These are phyloP conservation scores for Tetradesmus lagerheimii DNA, from an alignment of 139 green algal species.

Conservation along the genomic window DNA sequence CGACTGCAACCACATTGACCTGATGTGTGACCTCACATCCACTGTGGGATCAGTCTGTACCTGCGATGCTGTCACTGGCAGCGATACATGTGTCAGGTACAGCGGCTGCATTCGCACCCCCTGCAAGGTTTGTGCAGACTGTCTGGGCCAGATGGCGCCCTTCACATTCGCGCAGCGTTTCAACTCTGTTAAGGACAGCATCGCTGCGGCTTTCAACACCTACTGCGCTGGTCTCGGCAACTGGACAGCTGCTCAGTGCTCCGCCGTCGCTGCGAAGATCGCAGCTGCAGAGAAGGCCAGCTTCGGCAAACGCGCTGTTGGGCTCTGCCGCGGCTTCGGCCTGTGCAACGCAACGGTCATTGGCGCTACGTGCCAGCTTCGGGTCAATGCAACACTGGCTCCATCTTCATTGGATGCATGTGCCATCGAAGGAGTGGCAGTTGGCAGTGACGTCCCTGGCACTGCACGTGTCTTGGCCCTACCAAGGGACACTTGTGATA, in stretches of 20 bases:
- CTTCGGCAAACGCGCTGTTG: constrained; percentile 17
- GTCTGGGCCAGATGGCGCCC: neutral
- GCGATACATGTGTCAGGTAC: neutral
- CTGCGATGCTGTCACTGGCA: neutral
- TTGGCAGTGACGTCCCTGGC: neutral
- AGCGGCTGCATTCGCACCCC: neutral
- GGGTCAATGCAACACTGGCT: neutral
- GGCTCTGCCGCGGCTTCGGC: neutral
- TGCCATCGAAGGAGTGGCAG: neutral
- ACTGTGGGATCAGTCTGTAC: neutral
- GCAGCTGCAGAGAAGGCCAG: neutral
- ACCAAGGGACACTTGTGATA: neutral
- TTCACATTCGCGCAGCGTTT: neutral
- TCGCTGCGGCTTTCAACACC: neutral
- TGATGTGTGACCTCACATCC: neutral
- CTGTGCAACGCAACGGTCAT: neutral
- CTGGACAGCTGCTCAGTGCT: constrained; percentile 3
- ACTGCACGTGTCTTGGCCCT: neutral
- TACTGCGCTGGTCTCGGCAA: neutral
- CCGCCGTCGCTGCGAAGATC: neutral
- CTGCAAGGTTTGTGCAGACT: constrained; percentile 13
- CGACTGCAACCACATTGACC: neutral
- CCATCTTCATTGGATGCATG: neutral
- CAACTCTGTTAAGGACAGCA: neutral
- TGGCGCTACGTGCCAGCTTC: neutral